These are phyloP conservation scores for Neltuma alba DNA, from an alignment of 306 rosid genomes.

Conservation along the genomic window DNA sequence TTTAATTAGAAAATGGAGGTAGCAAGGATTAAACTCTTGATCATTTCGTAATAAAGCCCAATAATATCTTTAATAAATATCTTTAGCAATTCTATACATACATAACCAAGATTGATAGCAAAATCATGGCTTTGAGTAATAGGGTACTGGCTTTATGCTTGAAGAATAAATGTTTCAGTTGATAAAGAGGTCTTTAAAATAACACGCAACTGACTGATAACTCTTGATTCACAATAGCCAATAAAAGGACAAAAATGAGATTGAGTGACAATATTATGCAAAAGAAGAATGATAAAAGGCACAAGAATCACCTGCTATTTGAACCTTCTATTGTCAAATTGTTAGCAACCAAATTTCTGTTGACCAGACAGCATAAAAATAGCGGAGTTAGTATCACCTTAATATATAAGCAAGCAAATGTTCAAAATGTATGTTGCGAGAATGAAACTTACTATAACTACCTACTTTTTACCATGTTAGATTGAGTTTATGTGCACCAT, in stretches of 20 bases:
- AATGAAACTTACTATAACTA: too few relatives aligned
- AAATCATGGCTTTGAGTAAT: neutral
- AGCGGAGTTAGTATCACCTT: constrained; percentile 31
- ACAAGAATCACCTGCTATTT: constrained; percentile 56
- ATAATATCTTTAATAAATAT: neutral
- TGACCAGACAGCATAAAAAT: constrained; percentile 28
- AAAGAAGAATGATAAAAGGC: neutral
- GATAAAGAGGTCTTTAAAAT: neutral
- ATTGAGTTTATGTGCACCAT: too few relatives aligned
- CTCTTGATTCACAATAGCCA: neutral
- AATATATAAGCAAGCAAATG: neutral
- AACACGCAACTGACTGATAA: neutral
- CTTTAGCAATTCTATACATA: neutral
- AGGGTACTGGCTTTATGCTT: neutral
- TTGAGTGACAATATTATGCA: neutral
- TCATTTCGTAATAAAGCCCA: neutral
- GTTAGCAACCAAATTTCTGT: constrained; percentile 84
- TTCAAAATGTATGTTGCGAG: too few relatives aligned
- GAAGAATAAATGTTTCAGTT: neutral
- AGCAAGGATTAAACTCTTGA: neutral
- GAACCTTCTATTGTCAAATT: constrained; percentile 57
- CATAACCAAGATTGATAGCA: neutral
- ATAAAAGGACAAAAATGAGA: neutral
- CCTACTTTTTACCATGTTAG: too few relatives aligned
- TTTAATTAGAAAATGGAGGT: neutral